Evolutionary conservation across 345 rosid genomes (phyloP).

Genomic region (Eucalyptus sp.): DNA sequence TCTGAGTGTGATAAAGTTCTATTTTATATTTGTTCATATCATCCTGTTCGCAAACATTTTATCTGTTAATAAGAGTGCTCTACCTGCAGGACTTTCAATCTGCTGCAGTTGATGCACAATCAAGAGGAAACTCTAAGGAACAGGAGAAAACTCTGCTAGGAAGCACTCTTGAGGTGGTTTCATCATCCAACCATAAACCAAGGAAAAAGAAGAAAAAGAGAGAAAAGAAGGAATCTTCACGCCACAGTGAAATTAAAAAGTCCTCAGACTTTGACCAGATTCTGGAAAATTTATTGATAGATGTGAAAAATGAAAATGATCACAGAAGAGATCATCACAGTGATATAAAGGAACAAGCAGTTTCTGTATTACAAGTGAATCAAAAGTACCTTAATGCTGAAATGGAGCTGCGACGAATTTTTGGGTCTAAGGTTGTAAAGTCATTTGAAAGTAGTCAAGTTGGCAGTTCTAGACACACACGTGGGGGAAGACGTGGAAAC

Average conservation of each 20-base stretch:
- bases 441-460: slow-evolving; percentile 63
- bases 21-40: background rate
- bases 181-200: slow-evolving; percentile 31
- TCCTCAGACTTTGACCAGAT: slow-evolving; percentile 20
- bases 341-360: slow-evolving; percentile 5
- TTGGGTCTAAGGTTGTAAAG: slow-evolving; percentile 77
- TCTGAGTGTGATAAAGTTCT: background rate
- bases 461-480: slow-evolving; percentile 51
- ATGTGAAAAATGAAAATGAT: slow-evolving; percentile 10
- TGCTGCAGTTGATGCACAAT: slow-evolving; percentile 13
- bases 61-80: background rate
- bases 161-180: slow-evolving; percentile 1
- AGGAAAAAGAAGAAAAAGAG: slow-evolving; percentile 90
- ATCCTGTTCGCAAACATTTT: background rate
- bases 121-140: background rate
- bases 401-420: slow-evolving; percentile 63
- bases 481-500: slow-evolving; percentile 65
- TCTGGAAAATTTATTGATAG: slow-evolving; percentile 35
- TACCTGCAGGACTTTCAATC: slow-evolving; percentile 28
- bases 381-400: slow-evolving; percentile 67
- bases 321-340: slow-evolving; percentile 9
- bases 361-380: slow-evolving; percentile 45
- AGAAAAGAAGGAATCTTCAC: slow-evolving; percentile 30
- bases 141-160: slow-evolving; percentile 1
- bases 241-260: slow-evolving; percentile 11